Percentiles rank a stretch among this genome's conserved stretches.
Conservation (phyloP, 1,139 yeast species). For the Keqinozyma sinolaborantium region DNA sequence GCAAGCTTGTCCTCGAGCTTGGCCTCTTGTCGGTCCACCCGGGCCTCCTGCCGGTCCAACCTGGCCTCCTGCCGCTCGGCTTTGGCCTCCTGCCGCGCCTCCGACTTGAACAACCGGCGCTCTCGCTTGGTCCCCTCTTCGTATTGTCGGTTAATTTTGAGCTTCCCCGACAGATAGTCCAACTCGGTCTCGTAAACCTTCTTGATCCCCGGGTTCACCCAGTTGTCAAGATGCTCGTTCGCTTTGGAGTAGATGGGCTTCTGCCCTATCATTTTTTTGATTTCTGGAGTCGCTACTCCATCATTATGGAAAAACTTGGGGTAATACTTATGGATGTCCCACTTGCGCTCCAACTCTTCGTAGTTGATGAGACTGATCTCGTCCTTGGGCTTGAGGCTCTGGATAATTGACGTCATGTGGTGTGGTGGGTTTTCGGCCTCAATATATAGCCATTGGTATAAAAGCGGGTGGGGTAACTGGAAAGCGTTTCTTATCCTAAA, state of each 20-base stretch:
- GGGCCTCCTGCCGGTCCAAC: constrained; percentile 1
- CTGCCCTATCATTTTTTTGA: constrained; percentile 30
- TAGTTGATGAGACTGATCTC: constrained; percentile 23
- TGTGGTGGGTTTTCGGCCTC: too few relatives aligned
- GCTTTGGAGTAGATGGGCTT: constrained; percentile 44
- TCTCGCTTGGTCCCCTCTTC: constrained; percentile 4
- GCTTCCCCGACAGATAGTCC: constrained; percentile 12
- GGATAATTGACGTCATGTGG: constrained; percentile 1
- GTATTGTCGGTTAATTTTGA: constrained; percentile 11
- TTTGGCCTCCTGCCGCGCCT: constrained; percentile 4
- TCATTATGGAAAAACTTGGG: constrained; percentile 41
- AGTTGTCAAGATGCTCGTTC: constrained; percentile 27
- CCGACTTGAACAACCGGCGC: constrained; percentile 5
- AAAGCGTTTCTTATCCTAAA: too few relatives aligned
- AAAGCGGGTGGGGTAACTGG: too few relatives aligned
- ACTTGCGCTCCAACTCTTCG: constrained; percentile 33
- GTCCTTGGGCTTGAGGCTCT: constrained; percentile 8
- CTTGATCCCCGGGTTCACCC: constrained; percentile 14
- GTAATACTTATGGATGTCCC: constrained; percentile 35
- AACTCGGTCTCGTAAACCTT: constrained; percentile 15
- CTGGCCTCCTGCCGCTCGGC: constrained; percentile 1
- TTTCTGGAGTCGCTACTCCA: constrained; percentile 33
- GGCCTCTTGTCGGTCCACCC: too few relatives aligned
- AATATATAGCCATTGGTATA: too few relatives aligned
- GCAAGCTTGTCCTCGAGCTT: neutral